Evolutionary conservation across 2,329 filamentous ascomycete genomes (phyloP), one percentile per base, ranked within the genome.

Genomic region (Trichoderma brevicompactum): DNA sequence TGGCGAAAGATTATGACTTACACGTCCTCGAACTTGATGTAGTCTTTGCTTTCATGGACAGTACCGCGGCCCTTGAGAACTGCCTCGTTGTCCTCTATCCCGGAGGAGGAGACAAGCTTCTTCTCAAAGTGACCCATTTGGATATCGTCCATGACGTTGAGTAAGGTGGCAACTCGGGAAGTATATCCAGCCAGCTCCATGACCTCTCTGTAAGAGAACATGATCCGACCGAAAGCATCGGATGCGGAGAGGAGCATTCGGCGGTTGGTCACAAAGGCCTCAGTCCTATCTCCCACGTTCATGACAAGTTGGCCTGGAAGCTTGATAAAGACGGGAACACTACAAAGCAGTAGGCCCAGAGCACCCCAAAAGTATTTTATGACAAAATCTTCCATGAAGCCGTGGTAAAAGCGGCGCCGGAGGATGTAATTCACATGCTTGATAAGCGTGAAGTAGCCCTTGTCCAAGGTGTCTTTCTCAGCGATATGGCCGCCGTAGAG

Each of bases 301-400:
- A 83, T 80, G 12, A 81, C 80, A 49, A 84, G 75, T 69, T 88
- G 83, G 1, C 91, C 91, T 0, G 94, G 93, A 17, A 97, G 85
- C 77, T 94, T 94, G 82, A 99, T 91, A 77, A 99, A 99, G 2
- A 98, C 94, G 0, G 95, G 95, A 0, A 97, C 89, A 77, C 92
- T 96, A 82, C 95, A 99, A 9, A 99, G 87, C 69, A 97, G 78
- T 69, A 99, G 84, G 1, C 95, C 95, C 49, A 99, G 78, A 2
- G 95, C 94, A 46, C 95, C 95, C 95, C 95, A 99, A 79, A 98
- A 95, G 76, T 99, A 99, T 78, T 99, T 99, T 79, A 99, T 97
- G 65, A 98, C 92, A 78, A 97, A 99, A 77, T 99, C 95, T 76
- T 99, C 95, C 94, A 98, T 97, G 73, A 99, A 90, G n/a, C 94